Base-by-base conservation (phyloP, 169 alveolate genomes). In the Plasmodium vivax region DNA sequence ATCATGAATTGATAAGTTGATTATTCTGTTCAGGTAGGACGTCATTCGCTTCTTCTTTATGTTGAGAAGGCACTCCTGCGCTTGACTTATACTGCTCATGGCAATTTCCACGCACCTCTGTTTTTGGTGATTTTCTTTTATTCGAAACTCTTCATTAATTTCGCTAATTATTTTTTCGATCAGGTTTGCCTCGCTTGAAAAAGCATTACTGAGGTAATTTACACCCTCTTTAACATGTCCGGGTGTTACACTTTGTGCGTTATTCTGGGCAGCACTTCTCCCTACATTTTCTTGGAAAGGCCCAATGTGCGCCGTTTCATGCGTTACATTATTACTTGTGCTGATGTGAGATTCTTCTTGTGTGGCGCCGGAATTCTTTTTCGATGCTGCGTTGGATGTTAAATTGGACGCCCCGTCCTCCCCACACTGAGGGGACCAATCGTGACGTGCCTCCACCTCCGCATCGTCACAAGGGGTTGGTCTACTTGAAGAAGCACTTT, bases 11-110 rank as follows among this genome's bases (percentile, higher is more conserved):
- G 92, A 71, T 43, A 84, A 84, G 38, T 79, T 87, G 5, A 87
- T 87, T 56, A 87, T 87, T 56, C 83, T 87, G 72, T 87, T 87
- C 30, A 87, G 19, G 68, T 75, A 87, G 9, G 93, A 75, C 10
- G 85, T 51, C 77, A 87, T 54, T 87, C 68, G 56, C 47, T 87
- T 87, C 68, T 87, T 87, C 68, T 62, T 87, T 34, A 87, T 87
- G 56, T 87, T 87, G 71, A 87, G 81, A 27, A 87, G 75, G 45
- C 93, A 87, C 41, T 87, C 51, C 45, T 87, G 93, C 4, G 82
- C 93, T 87, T 87, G 87, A 87, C 81, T 87, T 75, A 87, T 87
- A 38, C 93, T 87, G 32, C 87, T 75, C 93, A 87, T 75, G 27
- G 85, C 93, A 32, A 79, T 87, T 75, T 87, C 93, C 56, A 87